Percentiles rank a stretch among this genome's conserved stretches.
phyloP scores from a whole-genome alignment of 495 filamentous ascomycete species.

The Podospora australis region DNA sequence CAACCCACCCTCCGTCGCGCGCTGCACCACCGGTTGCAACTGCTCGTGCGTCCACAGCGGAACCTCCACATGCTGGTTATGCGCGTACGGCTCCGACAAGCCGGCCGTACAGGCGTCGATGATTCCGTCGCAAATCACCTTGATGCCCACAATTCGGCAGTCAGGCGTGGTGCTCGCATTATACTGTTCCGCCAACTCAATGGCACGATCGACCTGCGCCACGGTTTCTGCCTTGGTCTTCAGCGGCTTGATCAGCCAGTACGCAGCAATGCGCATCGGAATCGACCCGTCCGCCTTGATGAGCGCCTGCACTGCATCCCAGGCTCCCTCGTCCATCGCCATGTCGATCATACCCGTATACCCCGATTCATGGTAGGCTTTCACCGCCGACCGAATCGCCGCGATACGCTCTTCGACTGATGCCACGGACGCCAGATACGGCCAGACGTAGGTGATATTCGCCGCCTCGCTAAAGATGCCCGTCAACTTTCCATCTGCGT shows the following conservation, averaged over 20 bases:
- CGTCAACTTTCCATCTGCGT: conserved; percentile 43
- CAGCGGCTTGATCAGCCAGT: conserved; percentile 54
- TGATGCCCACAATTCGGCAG: conserved; percentile 57
- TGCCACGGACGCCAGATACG: conserved; percentile 46
- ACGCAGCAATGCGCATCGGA: conserved; percentile 54
- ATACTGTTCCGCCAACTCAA: conserved; percentile 44
- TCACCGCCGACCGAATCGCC: conserved; percentile 44
- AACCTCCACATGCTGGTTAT: conserved; percentile 38
- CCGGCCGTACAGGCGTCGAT: conserved; percentile 63
- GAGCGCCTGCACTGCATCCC: conserved; percentile 49
- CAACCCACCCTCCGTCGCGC: conserved; percentile 47
- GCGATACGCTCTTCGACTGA: conserved; percentile 46
- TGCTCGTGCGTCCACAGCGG: conserved; percentile 51
- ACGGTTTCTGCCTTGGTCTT: conserved; percentile 37
- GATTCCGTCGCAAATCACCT: conserved; percentile 63
- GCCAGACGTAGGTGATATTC: conserved; percentile 52
- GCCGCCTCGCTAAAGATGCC: conserved; percentile 56
- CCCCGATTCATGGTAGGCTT: conserved; percentile 47
- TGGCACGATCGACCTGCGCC: conserved; percentile 52
- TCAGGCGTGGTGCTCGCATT: conserved; percentile 43
- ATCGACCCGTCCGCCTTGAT: conserved; percentile 33
- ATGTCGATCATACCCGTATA: conserved; percentile 63
- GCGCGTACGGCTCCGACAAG: conserved; percentile 52
- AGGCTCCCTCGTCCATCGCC: conserved; percentile 60
- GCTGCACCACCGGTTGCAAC: conserved; percentile 48